Evolutionary conservation across 2,329 filamentous ascomycete species (phyloP), one percentile per base, ranked within the genome.

Genomic region (Trichophyton rubrum): DNA sequence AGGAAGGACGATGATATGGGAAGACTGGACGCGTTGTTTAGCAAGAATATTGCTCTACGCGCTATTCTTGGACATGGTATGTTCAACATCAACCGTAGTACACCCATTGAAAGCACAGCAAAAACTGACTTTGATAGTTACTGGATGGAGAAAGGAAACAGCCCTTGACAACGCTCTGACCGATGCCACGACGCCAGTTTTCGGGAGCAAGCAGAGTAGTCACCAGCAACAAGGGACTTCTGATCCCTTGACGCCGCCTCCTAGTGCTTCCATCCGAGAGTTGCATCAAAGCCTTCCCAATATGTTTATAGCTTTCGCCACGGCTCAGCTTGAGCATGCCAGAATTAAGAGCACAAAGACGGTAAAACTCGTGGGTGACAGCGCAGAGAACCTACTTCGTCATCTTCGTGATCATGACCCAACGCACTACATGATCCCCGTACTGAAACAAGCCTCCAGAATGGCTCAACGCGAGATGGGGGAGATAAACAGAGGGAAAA

Each of bases 321-420:
- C 63, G 13, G 74, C 75, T 7, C 72, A 73, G 60, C 63, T 67
- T 1, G 73, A 77, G 4, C 75, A 73, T 63, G 65, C 67, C 41
- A 60, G 67, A 41, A 62, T 59, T 33, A 63, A 70, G 33, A 68
- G 65, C 33, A 59, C 66, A 2, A 30, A 30, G 27, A 30, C 27
- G 27, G 61, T 66, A 3, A 66, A 65, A 35, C 64, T 67, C 40
- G 63, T 78, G 27, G 72, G 75, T 2, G 75, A 77, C 64, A 76
- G 73, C 1, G 73, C 74, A 4, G 75, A 77, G 61, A 77, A 77
- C 59, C 67, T 70, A 1, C 66, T 75, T 15, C 65, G 67, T 13
- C 74, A 73, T 55, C 65, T 77, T 7, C 62, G 65, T 27, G 59
- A 66, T 8, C 65, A 67, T 30, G 22, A 65, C 64, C 8, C 58